These are phyloP conservation scores for Coelastrella sp. DNA, from an alignment of 139 green algal genomes.

Conservation along the genomic window DNA sequence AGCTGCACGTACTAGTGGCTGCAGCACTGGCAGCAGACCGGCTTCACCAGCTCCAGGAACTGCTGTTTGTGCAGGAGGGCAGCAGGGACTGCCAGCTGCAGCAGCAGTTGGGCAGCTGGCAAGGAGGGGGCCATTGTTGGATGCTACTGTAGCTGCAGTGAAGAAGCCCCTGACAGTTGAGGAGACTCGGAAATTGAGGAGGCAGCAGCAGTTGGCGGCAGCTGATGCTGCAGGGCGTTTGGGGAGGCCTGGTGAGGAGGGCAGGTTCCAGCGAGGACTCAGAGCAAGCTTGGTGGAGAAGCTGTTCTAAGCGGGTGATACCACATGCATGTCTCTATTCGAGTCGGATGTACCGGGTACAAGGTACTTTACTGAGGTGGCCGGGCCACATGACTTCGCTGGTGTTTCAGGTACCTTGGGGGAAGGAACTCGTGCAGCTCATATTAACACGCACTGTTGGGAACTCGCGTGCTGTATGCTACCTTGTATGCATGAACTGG, in stretches of 20 bases:
- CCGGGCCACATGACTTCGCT: too few relatives aligned
- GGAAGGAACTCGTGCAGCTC: too few relatives aligned
- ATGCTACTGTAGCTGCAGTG: constrained; percentile 17
- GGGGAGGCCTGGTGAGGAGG: background rate
- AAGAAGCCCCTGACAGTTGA: constrained; percentile 32
- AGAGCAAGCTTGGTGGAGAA: background rate
- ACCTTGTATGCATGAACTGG: background rate
- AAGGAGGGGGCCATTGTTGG: background rate
- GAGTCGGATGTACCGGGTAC: too few relatives aligned
- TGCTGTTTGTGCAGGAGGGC: background rate
- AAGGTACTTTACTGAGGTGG: background rate
- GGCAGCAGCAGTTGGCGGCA: constrained; percentile 17
- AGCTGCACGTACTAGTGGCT: background rate
- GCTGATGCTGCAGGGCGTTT: background rate
- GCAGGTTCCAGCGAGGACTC: background rate
- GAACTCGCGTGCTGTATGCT: too few relatives aligned
- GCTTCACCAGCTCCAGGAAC: background rate
- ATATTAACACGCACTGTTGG: too few relatives aligned
- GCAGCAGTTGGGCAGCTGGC: background rate
- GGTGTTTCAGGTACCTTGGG: too few relatives aligned
- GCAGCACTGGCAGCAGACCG: background rate
- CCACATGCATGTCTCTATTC: too few relatives aligned
- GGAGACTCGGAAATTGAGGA: constrained; percentile 4
- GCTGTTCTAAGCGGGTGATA: background rate
- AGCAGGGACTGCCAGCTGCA: background rate